Conservation (phyloP, 2,329 filamentous ascomycete genomes). For the Fusarium pininemorale region DNA sequence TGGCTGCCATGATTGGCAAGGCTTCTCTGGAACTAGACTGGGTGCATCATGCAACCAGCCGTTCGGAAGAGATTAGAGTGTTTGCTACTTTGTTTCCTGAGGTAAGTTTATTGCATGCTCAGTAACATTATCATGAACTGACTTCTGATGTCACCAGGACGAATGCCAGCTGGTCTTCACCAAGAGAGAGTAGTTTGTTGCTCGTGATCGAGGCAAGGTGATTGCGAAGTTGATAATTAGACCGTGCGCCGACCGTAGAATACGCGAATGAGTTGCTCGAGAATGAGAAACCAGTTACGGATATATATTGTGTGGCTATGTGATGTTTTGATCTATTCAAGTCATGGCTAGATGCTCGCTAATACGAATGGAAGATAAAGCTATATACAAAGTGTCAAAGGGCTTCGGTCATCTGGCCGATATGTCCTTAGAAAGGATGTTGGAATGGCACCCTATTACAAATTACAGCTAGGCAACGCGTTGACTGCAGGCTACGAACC, state of each 20-base stretch:
- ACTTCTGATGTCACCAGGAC: not conserved
- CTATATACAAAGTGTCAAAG: not conserved
- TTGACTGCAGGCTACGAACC: not conserved
- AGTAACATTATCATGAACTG: not conserved
- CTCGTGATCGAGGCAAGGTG: not conserved
- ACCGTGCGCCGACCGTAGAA: too few relatives aligned
- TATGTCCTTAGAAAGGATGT: not conserved
- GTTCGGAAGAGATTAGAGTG: conserved; percentile 60
- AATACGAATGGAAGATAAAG: not conserved
- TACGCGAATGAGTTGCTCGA: too few relatives aligned
- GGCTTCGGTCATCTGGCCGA: not conserved
- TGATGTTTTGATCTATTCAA: not conserved
- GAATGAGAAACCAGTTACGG: not conserved
- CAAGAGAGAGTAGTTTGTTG: not conserved
- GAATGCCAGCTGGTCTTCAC: conserved; percentile 22
- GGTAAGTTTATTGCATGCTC: conserved; percentile 46
- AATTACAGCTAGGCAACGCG: not conserved
- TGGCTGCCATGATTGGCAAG: conserved; percentile 64
- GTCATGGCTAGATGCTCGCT: not conserved
- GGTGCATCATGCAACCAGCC: conserved; percentile 57
- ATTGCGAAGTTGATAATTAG: not conserved
- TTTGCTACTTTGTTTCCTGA: conserved; percentile 60
- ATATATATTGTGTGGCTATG: not conserved
- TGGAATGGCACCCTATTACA: not conserved
- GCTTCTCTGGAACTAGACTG: conserved; percentile 60